Evolutionary conservation across 2,329 filamentous ascomycete species (phyloP).

Genomic region (Stagonosporopsis rhizophila): DNA sequence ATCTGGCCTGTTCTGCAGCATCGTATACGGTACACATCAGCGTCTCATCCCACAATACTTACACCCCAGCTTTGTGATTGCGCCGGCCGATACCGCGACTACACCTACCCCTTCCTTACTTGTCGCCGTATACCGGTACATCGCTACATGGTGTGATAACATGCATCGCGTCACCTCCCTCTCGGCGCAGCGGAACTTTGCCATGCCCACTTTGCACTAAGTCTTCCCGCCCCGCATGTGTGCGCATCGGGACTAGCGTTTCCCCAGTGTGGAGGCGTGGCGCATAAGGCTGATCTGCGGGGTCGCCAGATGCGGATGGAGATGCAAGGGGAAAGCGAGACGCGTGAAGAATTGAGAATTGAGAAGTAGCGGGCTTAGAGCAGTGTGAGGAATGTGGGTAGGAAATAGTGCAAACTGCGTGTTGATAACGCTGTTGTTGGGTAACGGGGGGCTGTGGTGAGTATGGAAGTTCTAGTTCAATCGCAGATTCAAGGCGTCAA

Average conservation of each 20-base stretch:
- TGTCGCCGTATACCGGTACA: no score
- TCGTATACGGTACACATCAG: no score
- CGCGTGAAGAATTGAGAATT: neutral
- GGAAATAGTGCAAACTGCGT: neutral
- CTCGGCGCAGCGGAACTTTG: conserved; percentile 16
- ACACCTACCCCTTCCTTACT: no score
- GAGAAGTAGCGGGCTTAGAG: neutral
- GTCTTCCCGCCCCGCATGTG: neutral
- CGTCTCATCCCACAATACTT: no score
- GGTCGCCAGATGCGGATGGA: neutral
- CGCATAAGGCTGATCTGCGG: conserved; percentile 17
- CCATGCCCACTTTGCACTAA: neutral
- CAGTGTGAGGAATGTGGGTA: neutral
- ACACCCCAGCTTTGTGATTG: no score
- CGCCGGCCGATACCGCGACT: no score
- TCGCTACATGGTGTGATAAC: no score
- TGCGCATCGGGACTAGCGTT: neutral
- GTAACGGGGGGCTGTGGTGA: neutral
- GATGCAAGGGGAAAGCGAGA: neutral
- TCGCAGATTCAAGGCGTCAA: neutral
- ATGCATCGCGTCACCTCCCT: neutral
- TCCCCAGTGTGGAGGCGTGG: conserved; percentile 13
- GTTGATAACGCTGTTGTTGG: no score
- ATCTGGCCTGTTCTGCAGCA: no score
- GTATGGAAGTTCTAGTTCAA: no score